Evolutionary conservation across 2,329 filamentous ascomycete species (phyloP).

Genomic region (Graphiopsis chlorocephala): DNA sequence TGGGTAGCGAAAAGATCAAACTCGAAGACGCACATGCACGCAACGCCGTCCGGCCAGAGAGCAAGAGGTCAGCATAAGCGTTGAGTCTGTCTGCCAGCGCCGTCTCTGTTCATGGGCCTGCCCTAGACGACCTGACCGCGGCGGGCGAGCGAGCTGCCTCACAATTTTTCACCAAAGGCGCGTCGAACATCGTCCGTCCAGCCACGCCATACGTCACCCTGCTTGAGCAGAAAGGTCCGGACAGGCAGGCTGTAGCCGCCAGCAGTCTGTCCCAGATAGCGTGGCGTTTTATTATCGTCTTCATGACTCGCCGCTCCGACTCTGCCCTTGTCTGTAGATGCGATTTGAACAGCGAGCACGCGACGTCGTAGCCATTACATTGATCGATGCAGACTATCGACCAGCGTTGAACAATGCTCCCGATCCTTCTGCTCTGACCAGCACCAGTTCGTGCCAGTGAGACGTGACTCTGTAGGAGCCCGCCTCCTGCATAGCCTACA

Average conservation of each 20-base stretch:
- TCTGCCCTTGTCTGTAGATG: conserved; percentile 1
- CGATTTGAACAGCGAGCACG: neutral
- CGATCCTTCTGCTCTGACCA: neutral
- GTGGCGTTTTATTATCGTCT: conserved; percentile 16
- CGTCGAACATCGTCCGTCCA: conserved; percentile 5
- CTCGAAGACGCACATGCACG: conserved; percentile 3
- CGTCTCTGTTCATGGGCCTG: conserved; percentile 2
- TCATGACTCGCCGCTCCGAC: conserved; percentile 11
- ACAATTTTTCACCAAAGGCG: conserved; percentile 13
- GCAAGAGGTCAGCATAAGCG: conserved; percentile 14
- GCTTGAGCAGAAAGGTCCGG: conserved; percentile 3
- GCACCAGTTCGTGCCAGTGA: conserved; percentile 2
- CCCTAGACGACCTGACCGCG: conserved; percentile 3
- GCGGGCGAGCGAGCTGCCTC: conserved; percentile 13
- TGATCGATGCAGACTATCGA: neutral
- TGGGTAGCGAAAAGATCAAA: conserved; percentile 17
- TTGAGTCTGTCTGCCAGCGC: conserved; percentile 16
- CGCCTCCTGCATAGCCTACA: neutral
- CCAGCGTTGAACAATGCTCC: neutral
- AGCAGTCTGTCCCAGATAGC: conserved; percentile 16
- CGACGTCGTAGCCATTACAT: neutral
- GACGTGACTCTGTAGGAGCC: conserved; percentile 11
- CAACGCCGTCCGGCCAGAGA: neutral
- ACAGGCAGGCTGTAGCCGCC: neutral
- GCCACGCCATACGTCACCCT: conserved; percentile 18